Evolutionary conservation across 768 basidiomycete species (phyloP).

Genomic region (Termitomyces sp.): DNA sequence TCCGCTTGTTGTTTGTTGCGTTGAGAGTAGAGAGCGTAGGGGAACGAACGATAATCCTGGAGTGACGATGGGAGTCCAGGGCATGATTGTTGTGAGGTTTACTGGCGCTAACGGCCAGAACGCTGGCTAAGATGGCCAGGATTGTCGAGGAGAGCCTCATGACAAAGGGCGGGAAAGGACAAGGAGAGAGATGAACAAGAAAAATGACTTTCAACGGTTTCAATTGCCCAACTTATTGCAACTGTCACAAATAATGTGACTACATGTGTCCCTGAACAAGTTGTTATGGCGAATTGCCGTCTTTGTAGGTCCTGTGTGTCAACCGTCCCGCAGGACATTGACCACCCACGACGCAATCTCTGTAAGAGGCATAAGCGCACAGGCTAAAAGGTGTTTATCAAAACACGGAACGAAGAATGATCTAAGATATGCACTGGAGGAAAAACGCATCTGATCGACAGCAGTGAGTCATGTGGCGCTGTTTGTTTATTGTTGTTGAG

Average conservation of each 20-base stretch:
- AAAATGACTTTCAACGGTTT: constrained; percentile 7
- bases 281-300: neutral
- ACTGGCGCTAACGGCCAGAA: constrained; percentile 27
- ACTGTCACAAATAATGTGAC: constrained; percentile 12
- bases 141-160: constrained; percentile 43
- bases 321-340: neutral
- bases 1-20: constrained; percentile 6
- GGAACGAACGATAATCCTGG: constrained; percentile 28
- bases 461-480: constrained; percentile 22
- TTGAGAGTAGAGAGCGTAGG: constrained; percentile 5
- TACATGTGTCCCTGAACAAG: neutral
- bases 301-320: neutral
- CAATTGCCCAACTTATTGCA: constrained; percentile 8
- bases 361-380: neutral
- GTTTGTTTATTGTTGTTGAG: constrained; percentile 17
- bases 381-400: neutral
- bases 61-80: constrained; percentile 28
- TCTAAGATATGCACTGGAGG: neutral
- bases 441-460: neutral
- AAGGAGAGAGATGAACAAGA: constrained; percentile 4
- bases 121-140: constrained; percentile 31
- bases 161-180: constrained; percentile 14
- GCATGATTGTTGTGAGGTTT: constrained; percentile 21
- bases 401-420: neutral
- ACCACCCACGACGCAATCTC: neutral